A percentile compares a stretch with the other conserved stretches of the same genome.
These are phyloP conservation scores for Eucalyptus dawsonii DNA, from an alignment of 345 rosid species.

Conservation along the genomic window DNA sequence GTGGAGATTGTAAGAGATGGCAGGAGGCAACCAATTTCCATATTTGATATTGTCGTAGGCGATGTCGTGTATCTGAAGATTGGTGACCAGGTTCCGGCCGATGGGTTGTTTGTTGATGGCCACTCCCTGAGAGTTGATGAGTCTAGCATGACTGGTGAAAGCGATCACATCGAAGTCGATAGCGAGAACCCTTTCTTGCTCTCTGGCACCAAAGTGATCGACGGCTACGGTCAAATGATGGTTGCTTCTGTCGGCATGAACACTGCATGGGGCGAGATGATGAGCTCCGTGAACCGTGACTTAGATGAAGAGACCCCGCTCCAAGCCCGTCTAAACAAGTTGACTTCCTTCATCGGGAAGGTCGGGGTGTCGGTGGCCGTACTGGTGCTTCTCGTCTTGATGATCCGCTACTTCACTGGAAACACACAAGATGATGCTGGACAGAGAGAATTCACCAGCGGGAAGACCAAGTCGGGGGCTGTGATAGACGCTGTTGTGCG, in stretches of 20 bases:
- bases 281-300: constrained; percentile 41
- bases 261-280: constrained; percentile 69
- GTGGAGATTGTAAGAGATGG: constrained; percentile 42
- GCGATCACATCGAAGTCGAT: constrained; percentile 26
- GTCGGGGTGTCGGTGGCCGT: constrained; percentile 55
- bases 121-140: constrained; percentile 38
- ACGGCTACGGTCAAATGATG: constrained; percentile 48
- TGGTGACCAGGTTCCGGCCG: constrained; percentile 64
- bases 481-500: constrained; percentile 42
- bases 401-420: constrained; percentile 66
- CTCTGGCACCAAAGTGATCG: constrained; percentile 46
- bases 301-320: constrained; percentile 50
- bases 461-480: constrained; percentile 36
- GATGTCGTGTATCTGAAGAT: constrained; percentile 43
- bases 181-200: constrained; percentile 35
- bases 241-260: constrained; percentile 65
- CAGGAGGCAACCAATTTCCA: constrained; percentile 29
- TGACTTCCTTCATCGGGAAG: constrained; percentile 54
- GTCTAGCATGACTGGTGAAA: constrained; percentile 64
- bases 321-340: constrained; percentile 49
- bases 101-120: constrained; percentile 43
- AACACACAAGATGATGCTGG: constrained; percentile 43
- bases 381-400: constrained; percentile 45
- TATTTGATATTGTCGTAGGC: constrained; percentile 56
- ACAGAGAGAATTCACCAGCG: constrained; percentile 19